phyloP scores from a whole-genome alignment of 2,329 filamentous ascomycete species.

The Biscogniauxia mediterranea region DNA sequence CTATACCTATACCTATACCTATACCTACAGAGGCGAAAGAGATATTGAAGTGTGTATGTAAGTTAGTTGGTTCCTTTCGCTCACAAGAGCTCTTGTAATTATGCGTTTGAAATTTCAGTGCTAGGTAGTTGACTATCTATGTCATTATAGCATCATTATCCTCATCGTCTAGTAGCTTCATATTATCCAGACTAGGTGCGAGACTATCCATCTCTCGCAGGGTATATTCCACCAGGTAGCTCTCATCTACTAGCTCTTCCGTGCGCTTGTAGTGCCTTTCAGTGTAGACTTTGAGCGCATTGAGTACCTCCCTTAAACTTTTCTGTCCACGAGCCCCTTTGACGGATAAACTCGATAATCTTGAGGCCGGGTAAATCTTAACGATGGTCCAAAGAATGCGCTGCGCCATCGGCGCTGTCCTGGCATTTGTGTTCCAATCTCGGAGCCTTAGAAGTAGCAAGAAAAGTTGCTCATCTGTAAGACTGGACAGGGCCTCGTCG shows the following conservation, averaged over 20 bases:
- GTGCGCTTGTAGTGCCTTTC: constrained; percentile 88
- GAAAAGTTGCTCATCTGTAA: constrained; percentile 85
- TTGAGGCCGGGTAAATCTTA: constrained; percentile 74
- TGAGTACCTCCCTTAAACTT: constrained; percentile 78
- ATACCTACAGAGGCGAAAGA: no score
- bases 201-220: constrained; percentile 86
- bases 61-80: no score
- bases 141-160: constrained; percentile 43
- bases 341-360: constrained; percentile 69
- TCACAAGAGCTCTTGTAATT: neutral
- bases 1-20: no score
- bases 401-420: constrained; percentile 82
- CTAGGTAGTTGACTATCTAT: constrained; percentile 8
- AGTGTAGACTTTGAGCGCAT: constrained; percentile 86
- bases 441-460: constrained; percentile 75
- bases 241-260: constrained; percentile 90
- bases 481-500: constrained; percentile 75
- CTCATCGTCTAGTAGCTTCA: constrained; percentile 38
- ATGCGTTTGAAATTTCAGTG: constrained; percentile 7
- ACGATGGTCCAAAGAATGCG: constrained; percentile 78
- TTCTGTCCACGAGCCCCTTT: constrained; percentile 56
- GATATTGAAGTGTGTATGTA: no score
- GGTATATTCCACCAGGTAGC: constrained; percentile 91
- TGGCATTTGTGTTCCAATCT: constrained; percentile 97
- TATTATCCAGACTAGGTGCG: constrained; percentile 42